These are phyloP conservation scores for Acanthamoeba royreba DNA, from an alignment of 208 protist genomes.

Conservation along the genomic window DNA sequence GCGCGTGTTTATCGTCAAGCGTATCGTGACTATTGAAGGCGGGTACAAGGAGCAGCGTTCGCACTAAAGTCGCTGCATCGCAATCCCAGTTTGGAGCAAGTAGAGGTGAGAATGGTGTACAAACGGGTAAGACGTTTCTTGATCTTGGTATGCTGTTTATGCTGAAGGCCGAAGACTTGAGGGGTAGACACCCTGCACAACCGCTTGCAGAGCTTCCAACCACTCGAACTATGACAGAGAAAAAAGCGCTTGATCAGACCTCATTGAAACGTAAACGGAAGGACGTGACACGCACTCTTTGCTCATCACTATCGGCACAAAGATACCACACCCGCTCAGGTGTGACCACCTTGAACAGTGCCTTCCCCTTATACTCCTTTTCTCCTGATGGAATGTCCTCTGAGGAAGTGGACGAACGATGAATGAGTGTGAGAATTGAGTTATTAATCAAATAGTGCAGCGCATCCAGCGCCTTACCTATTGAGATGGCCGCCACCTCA, in stretches of 20 bases:
- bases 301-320: not conserved
- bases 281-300: not conserved
- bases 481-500: not conserved
- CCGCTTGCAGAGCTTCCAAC: not conserved
- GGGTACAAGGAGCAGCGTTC: too few relatives aligned
- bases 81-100: too few relatives aligned
- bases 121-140: too few relatives aligned
- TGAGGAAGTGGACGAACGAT: not conserved
- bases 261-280: not conserved
- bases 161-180: not conserved
- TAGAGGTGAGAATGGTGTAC: not conserved
- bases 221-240: not conserved
- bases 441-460: not conserved
- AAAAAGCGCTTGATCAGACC: not conserved
- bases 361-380: not conserved
- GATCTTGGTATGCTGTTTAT: too few relatives aligned
- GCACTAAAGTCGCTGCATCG: too few relatives aligned
- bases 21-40: too few relatives aligned
- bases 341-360: not conserved
- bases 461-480: not conserved
- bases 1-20: too few relatives aligned
- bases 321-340: not conserved
- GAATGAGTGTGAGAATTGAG: not conserved
- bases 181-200: not conserved
- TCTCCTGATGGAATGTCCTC: not conserved